Conservation (phyloP, 192 early-diverging fungal genomes). For the Coemansia sp. region DNA sequence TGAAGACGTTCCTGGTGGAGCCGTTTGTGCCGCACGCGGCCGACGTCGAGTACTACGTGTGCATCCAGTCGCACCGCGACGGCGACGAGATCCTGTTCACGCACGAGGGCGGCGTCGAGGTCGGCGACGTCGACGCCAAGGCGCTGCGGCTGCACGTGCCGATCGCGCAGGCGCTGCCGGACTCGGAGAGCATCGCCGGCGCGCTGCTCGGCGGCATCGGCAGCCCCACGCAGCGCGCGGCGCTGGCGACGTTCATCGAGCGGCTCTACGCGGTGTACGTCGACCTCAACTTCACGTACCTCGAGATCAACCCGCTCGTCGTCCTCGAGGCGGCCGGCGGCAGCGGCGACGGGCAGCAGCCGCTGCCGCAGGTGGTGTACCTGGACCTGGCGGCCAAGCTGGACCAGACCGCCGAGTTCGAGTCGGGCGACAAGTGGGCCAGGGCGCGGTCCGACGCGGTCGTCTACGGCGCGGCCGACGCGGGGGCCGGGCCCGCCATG, state of each 20-base stretch:
- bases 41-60: conserved; percentile 94
- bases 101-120: conserved; percentile 97
- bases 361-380: conserved; percentile 79
- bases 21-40: conserved; percentile 89
- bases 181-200: conserved; percentile 61
- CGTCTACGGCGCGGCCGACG: conserved; percentile 42
- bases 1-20: conserved; percentile 95
- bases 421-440: conserved; percentile 95
- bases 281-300: conserved; percentile 97
- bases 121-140: conserved; percentile 98
- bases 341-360: no score
- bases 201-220: conserved; percentile 70
- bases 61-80: conserved; percentile 92
- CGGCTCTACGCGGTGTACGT: conserved; percentile 94
- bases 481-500: conserved; percentile 63
- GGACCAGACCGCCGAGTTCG: conserved; percentile 98
- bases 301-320: conserved; percentile 99
- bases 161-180: conserved; percentile 75
- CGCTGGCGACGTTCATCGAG: conserved; percentile 87
- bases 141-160: conserved; percentile 81
- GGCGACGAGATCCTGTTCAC: conserved; percentile 97
- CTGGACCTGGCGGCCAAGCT: conserved; percentile 97
- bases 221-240: conserved; percentile 60
- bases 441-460: conserved; percentile 69
- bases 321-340: conserved; percentile 70